Evolutionary conservation across 2,329 filamentous ascomycete genomes (phyloP).

Genomic region (Epichloe gansuensis): DNA sequence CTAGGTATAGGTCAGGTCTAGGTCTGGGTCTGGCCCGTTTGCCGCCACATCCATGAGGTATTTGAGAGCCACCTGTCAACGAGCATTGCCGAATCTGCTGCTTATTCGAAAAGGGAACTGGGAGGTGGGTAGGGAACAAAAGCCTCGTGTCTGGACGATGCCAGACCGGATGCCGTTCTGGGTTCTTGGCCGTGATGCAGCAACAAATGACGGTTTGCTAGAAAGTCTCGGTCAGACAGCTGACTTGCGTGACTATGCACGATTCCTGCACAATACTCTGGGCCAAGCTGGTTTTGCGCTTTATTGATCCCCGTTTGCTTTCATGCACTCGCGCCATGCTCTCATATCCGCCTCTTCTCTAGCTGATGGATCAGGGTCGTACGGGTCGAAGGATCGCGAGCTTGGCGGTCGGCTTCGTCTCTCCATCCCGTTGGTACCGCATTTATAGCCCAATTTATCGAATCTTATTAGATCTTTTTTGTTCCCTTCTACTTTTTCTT

Average conservation of each 20-base stretch:
- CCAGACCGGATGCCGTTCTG: too few species aligned
- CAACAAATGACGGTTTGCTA: too few species aligned
- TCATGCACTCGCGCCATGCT: neutral
- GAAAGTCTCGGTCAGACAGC: neutral
- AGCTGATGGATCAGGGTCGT: too few species aligned
- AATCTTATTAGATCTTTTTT: neutral
- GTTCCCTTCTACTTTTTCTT: neutral
- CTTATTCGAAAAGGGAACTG: neutral
- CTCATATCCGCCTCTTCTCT: too few species aligned
- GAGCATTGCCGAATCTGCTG: neutral
- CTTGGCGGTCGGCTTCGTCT: too few species aligned
- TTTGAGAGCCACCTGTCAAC: neutral
- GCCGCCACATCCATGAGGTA: neutral
- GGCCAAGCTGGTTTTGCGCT: neutral
- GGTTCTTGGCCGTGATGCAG: too few species aligned
- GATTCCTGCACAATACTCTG: neutral
- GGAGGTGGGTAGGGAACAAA: neutral
- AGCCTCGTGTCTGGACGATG: neutral
- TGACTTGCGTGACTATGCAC: slow-evolving; percentile 1
- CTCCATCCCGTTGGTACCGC: neutral
- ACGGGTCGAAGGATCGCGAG: too few species aligned
- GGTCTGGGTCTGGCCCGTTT: neutral
- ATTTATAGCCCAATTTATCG: neutral
- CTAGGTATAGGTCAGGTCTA: too few species aligned
- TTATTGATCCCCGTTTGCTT: neutral